Percentiles rank a stretch among this genome's conserved stretches.
Conservation (phyloP, 2,329 filamentous ascomycete genomes). For the Ophiostoma sp. region DNA sequence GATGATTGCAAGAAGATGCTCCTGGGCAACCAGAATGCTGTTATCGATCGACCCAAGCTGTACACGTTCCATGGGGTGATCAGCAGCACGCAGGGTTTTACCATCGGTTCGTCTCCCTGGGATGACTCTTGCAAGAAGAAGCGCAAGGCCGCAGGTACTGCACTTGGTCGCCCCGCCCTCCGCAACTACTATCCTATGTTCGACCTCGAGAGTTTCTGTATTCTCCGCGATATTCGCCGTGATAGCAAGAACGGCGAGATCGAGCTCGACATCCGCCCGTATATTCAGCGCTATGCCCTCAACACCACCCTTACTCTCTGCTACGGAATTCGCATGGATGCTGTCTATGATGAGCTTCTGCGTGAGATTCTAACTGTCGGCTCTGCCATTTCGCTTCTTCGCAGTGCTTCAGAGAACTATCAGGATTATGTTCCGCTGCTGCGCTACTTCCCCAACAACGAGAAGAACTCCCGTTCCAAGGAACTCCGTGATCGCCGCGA, state of each 20-base stretch:
- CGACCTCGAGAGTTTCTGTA: constrained; percentile 66
- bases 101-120: constrained; percentile 79
- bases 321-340: constrained; percentile 68
- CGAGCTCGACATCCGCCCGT: constrained; percentile 65
- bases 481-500: constrained; percentile 41
- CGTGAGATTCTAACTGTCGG: constrained; percentile 72
- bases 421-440: constrained; percentile 56
- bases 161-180: constrained; percentile 62
- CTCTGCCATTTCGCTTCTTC: constrained; percentile 67
- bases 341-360: constrained; percentile 48
- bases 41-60: constrained; percentile 71
- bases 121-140: constrained; percentile 73
- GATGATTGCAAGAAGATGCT: constrained; percentile 68
- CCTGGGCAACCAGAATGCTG: constrained; percentile 70
- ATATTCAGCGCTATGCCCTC: constrained; percentile 70
- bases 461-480: constrained; percentile 54
- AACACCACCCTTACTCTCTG: constrained; percentile 74
- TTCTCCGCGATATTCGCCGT: constrained; percentile 64
- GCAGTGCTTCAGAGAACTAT: constrained; percentile 65
- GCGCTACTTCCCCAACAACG: constrained; percentile 48
- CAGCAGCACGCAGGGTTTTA: constrained; percentile 70
- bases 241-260: constrained; percentile 43
- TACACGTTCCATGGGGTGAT: constrained; percentile 80
- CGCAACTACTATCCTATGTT: constrained; percentile 79
- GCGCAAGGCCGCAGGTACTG: constrained; percentile 72